phyloP scores from a whole-genome alignment of 164 flowering plant genomes.

The Liquidambar formosana region DNA sequence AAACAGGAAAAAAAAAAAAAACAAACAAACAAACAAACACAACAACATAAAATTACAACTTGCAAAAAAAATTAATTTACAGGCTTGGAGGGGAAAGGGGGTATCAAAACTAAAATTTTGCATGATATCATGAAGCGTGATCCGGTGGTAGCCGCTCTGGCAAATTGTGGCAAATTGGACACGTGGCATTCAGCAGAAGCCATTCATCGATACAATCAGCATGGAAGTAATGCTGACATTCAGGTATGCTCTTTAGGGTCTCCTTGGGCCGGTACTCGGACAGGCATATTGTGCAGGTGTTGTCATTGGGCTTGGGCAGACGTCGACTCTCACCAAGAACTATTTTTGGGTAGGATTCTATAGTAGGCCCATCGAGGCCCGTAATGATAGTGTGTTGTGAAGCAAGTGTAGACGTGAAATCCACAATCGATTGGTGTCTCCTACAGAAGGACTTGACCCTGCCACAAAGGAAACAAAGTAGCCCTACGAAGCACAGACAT shows the following conservation, averaged over 20 bases:
- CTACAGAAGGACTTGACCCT: constrained; percentile 5
- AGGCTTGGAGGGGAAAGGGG: no score
- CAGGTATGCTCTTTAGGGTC: constrained; percentile 27
- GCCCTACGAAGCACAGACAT: constrained; percentile 8
- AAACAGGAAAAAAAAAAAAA: no score
- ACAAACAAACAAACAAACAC: no score
- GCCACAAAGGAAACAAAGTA: constrained; percentile 21
- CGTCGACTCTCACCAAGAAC: constrained; percentile 25
- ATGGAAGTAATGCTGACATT: constrained; percentile 34
- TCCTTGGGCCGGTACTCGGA: constrained; percentile 27
- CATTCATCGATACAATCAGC: constrained; percentile 38
- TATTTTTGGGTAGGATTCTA: constrained; percentile 19
- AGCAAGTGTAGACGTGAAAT: constrained; percentile 1
- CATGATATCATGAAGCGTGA: neutral
- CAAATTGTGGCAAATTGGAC: constrained; percentile 31
- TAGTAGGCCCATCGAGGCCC: constrained; percentile 13
- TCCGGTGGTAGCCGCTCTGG: neutral
- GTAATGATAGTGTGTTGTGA: constrained; percentile 5
- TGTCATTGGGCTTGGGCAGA: constrained; percentile 31
- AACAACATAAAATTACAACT: no score
- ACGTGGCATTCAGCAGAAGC: constrained; percentile 26
- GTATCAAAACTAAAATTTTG: no score
- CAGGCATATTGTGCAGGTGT: constrained; percentile 31
- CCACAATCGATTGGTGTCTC: neutral
- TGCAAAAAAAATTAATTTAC: no score